Base-by-base conservation (phyloP, 2,329 filamentous ascomycete genomes). In the Bipolaris oryzae region DNA sequence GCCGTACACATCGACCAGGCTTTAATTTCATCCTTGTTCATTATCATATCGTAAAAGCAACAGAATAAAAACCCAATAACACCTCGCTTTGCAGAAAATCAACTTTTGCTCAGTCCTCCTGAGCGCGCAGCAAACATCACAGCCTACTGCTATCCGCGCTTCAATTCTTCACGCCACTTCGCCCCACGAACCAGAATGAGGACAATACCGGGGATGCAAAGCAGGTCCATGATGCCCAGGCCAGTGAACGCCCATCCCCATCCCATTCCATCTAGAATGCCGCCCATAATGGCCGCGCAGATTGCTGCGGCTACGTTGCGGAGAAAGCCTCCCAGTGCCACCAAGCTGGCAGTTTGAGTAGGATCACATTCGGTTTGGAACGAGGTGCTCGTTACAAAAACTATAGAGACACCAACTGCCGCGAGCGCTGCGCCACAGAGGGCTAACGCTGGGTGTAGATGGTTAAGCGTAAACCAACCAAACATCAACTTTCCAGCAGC, bases 311-410 rank as follows among this genome's bases (percentile, higher is more conserved):
- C 76, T 6, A 74, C 68, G 49, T 79, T 80, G 2, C 78, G 73
- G 28, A 79, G 68, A 58, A 79, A 69, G 46, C 76, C 76, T 4
- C 72, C 74, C 6, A 80, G 65, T 0, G 78, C 78, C 42, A 80
- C 77, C 7, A 78, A 67, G 16, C 71, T 75, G 3, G 78, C 78
- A 15, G 78, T 74, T 45, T 77, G 74, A 41, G 72, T 61, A 10
- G 75, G 73, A 2, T 75, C 71, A 50, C 74, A 78, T 54, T 79
- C 76, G 11, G 78, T 79, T 38, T 78, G 71, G 57, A 77, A 80
- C 1, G 76, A 75, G 0, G 77, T 78, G 20, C 72, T 78, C 2
- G 76, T 74, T 16, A 80, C 75, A 54, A 80, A 78, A 41, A 79
- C 77, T 59, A 78, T 37, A 9, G 66, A 66, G 7, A 62, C 76